A percentile compares a stretch with the other conserved stretches of the same genome.
phyloP scores from a whole-genome alignment of 768 basidiomycete species.

The Infundibulicybe gibba region DNA sequence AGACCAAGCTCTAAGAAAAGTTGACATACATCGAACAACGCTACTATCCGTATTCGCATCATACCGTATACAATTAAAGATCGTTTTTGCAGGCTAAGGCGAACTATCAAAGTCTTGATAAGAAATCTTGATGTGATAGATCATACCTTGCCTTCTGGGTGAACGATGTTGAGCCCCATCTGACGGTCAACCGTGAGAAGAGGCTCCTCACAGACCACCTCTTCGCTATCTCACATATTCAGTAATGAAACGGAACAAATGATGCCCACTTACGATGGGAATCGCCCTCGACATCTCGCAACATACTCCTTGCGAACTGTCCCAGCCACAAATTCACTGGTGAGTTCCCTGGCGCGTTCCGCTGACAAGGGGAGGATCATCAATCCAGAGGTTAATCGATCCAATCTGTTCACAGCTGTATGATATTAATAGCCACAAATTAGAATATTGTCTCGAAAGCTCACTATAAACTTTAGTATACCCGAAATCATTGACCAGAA shows the following conservation, averaged over 20 bases:
- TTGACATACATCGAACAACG: conserved; percentile 72
- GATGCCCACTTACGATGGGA: conserved; percentile 64
- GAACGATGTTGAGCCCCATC: conserved; percentile 95
- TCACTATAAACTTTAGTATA: conserved; percentile 79
- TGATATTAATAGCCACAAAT: conserved; percentile 4
- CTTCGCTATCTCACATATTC: conserved; percentile 44
- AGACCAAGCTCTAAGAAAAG: conserved; percentile 4
- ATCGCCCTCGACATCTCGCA: conserved; percentile 80
- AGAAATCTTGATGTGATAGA: background rate
- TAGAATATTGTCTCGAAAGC: conserved; percentile 24
- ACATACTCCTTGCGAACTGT: conserved; percentile 90
- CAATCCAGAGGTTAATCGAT: conserved; percentile 90
- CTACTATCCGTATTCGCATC: conserved; percentile 79
- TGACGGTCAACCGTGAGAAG: conserved; percentile 91
- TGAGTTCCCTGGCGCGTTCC: conserved; percentile 63
- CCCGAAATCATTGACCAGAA: conserved; percentile 81
- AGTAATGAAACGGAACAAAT: background rate
- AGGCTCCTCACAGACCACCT: conserved; percentile 81
- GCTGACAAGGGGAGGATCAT: conserved; percentile 88
- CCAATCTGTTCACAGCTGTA: conserved; percentile 91
- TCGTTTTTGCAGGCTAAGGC: conserved; percentile 76
- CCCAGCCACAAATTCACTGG: conserved; percentile 79
- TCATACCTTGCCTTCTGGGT: conserved; percentile 88
- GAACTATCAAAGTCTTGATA: background rate
- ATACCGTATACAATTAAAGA: conserved; percentile 81